Evolutionary conservation across 345 rosid genomes (phyloP), one percentile per base, ranked within the genome.

Genomic region (Eucalyptus curtisii): DNA sequence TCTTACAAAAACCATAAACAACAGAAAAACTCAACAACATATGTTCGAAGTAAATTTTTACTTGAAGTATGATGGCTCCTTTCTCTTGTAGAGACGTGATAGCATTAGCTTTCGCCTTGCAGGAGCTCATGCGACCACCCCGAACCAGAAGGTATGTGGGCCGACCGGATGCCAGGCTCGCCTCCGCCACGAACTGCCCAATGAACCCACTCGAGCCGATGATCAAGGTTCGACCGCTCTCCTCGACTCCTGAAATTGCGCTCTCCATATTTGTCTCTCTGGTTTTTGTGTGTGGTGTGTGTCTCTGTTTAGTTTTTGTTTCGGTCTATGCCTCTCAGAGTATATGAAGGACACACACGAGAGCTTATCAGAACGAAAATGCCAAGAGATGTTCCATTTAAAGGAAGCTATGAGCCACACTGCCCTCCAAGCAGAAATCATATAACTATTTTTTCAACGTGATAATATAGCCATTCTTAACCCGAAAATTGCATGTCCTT

Each of bases 121-220:
- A 82, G 55, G 89, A 88, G 90, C 87, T n/a, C n/a, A 81, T 33
- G 11, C 88, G 64, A 31, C 52, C 61, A 31, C 93, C 76, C 57
- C 95, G 92, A 88, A 92, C 89, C 49, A 95, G 92, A 76, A 94
- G 59, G 79, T 92, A 94, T 44, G 96, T 95, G 49, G 93, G 90
- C 42, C 93, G 92, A 25, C 95, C 95, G 49, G 93, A 85, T 12
- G 89, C 91, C 2, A 95, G 89, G 92, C 96, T 91, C 33, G 96
- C 96, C 37, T 92, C 92, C 1, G 94, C 93, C 66, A 95, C 87
- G 59, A 92, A 95, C 64, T 86, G 93, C 49, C 97, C 97, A 16
- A 95, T 94, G 80, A 94, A 93, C 9, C 97, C 97, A 13, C 93
- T 90, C 24, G 96, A 94, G 85, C 97, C 97, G 85, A 88, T 88